Evolutionary conservation across 768 basidiomycete genomes (phyloP), one percentile per base, ranked within the genome.

Genomic region (Boletus patriciae): DNA sequence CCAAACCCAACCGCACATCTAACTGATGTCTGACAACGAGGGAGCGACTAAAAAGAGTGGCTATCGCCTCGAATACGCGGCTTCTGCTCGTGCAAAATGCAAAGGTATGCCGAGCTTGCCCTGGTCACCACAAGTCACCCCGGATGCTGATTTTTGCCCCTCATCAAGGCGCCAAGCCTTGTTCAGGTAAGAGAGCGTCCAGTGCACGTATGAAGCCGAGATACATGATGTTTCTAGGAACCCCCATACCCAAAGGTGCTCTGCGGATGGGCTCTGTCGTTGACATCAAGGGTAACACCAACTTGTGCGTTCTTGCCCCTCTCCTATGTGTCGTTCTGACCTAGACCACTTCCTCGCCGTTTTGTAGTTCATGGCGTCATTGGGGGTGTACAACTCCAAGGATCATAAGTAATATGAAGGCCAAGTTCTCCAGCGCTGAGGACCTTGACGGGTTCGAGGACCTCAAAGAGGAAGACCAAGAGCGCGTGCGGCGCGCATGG

Each of bases 391-490:
- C 82, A 8, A 93, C 92, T 0, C 43, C 77, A 19, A 84, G 80
- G 65, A 83, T 94, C 47, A 63, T 96, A 33, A 67, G 66, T 21
- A 94, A 93, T 67, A 77, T 90, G 71, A 89, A 93, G 74, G 77
- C 77, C 13, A 71, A 75, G 3, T 80, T 88, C 59, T 76, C 78
- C 2, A 77, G 77, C 6, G 76, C 84, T 0, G 77, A 81, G 11
- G 92, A 94, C 1, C 75, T 96, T 37, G 94, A 98, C 67, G 94
- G 94, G 19, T 96, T 80, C 70, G 90, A 93, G 19, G 87, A 86
- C 0, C 79, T 94, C 45, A 74, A 65, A 0, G 73, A 77, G 1
- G 87, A 83, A 42, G 92, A 95, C 67, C 78, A 95, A 71, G 83
- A 78, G 6, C 86, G 84, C 56, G 70, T 97, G 41, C 74, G 69